Percentiles rank a stretch among this genome's conserved stretches.
These are phyloP conservation scores for Cryomyces minteri DNA, from an alignment of 495 filamentous ascomycete genomes.

Conservation along the genomic window DNA sequence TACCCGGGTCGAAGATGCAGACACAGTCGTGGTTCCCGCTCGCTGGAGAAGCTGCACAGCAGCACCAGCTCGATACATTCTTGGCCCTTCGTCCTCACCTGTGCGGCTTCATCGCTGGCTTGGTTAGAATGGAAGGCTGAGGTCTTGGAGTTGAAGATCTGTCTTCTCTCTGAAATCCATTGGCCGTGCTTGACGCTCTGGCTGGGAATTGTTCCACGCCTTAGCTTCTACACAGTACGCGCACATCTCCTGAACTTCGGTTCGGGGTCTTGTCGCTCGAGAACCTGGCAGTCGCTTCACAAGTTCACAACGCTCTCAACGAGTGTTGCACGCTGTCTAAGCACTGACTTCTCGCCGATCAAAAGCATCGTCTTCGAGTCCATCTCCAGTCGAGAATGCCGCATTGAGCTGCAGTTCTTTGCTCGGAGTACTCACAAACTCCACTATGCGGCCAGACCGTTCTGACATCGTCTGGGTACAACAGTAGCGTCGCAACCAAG, in stretches of 20 bases:
- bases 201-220: background rate
- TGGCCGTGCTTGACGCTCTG: constrained; percentile 34
- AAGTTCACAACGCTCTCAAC: constrained; percentile 4
- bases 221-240: constrained; percentile 6
- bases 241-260: constrained; percentile 38
- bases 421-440: constrained; percentile 48
- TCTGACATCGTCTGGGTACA: constrained; percentile 39
- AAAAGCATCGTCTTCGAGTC: constrained; percentile 64
- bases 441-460: constrained; percentile 43
- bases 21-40: constrained; percentile 52
- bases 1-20: constrained; percentile 3
- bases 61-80: constrained; percentile 67
- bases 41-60: constrained; percentile 41
- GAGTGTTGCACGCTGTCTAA: constrained; percentile 5
- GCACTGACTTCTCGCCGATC: constrained; percentile 42
- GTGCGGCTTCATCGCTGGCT: constrained; percentile 7
- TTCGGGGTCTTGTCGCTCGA: constrained; percentile 76
- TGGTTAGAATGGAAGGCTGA: constrained; percentile 31
- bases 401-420: constrained; percentile 73
- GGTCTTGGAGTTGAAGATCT: constrained; percentile 65
- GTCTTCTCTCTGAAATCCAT: constrained; percentile 70
- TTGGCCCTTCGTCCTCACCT: constrained; percentile 29
- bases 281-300: constrained; percentile 7
- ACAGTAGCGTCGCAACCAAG: constrained; percentile 68
- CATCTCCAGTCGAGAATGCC: constrained; percentile 68